These are phyloP conservation scores for Tolypocladium endophyticum DNA, from an alignment of 2,329 filamentous ascomycete genomes.

Conservation along the genomic window DNA sequence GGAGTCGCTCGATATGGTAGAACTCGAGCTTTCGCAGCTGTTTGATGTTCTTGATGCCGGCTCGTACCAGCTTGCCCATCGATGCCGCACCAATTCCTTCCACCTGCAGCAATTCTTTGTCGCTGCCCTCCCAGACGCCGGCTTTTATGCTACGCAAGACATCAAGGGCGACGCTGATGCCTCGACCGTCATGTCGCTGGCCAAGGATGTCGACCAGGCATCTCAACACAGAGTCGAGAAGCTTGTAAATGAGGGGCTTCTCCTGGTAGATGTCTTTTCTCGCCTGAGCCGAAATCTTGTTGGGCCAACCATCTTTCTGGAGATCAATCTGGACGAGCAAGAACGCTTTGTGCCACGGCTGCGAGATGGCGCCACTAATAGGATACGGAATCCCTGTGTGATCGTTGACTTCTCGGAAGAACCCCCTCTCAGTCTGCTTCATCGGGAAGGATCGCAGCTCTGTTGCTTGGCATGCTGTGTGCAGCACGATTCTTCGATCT, in stretches of 20 bases:
- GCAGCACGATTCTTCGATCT: constrained; percentile 21
- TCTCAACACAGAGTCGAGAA: constrained; percentile 23
- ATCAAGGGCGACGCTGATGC: constrained; percentile 61
- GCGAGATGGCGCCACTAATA: constrained; percentile 32
- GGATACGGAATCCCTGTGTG: constrained; percentile 26
- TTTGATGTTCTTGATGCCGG: constrained; percentile 61
- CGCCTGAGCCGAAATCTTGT: constrained; percentile 25
- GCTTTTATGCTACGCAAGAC: constrained; percentile 68
- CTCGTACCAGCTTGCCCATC: constrained; percentile 62
- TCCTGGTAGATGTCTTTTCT: constrained; percentile 23
- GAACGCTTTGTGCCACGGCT: constrained; percentile 63
- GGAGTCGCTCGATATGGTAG: constrained; percentile 62
- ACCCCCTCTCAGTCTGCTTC: constrained; percentile 19
- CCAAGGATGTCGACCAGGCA: constrained; percentile 28
- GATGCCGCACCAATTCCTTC: constrained; percentile 64
- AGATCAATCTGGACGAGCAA: constrained; percentile 65
- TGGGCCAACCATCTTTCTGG: constrained; percentile 49
- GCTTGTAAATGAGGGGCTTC: constrained; percentile 17
- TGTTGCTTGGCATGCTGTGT: constrained; percentile 24
- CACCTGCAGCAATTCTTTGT: constrained; percentile 74
- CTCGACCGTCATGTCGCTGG: constrained; percentile 46
- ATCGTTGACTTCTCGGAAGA: constrained; percentile 28
- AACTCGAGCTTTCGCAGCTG: constrained; percentile 58
- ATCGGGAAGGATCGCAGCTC: constrained; percentile 28
- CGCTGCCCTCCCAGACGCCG: constrained; percentile 69